Evolutionary conservation across 306 rosid species (phyloP).

Genomic region (Glycine soja): DNA sequence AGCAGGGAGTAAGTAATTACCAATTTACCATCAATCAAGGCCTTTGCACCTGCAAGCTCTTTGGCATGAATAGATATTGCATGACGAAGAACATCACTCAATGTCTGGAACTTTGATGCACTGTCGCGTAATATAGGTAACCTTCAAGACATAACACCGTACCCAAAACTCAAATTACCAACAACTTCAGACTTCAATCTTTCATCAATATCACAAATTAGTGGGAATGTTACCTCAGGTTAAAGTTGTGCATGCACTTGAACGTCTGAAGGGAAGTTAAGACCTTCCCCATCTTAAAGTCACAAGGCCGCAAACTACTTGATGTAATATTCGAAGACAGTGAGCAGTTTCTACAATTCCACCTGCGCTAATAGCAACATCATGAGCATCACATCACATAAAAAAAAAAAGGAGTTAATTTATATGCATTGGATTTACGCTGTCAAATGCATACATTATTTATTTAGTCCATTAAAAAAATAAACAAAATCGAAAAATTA

Average conservation of each 20-base stretch:
- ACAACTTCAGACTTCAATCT: neutral
- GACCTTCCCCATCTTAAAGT: slow-evolving; percentile 91
- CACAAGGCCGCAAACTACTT: slow-evolving; percentile 85
- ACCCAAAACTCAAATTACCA: slow-evolving; percentile 35
- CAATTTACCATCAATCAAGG: slow-evolving; percentile 84
- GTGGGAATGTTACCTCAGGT: slow-evolving; percentile 67
- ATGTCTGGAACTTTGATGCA: slow-evolving; percentile 62
- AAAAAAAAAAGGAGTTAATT: neutral
- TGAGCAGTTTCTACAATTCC: slow-evolving; percentile 85
- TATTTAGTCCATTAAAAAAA: neutral
- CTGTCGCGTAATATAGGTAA: slow-evolving; percentile 66
- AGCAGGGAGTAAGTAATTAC: slow-evolving; percentile 47
- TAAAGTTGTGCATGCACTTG: slow-evolving; percentile 80
- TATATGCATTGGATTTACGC: no score
- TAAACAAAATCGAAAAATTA: neutral
- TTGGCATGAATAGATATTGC: slow-evolving; percentile 78
- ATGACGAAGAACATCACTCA: slow-evolving; percentile 67
- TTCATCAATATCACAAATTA: slow-evolving; percentile 17
- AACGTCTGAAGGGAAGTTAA: slow-evolving; percentile 72
- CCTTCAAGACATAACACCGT: slow-evolving; percentile 56
- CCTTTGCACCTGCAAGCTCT: slow-evolving; percentile 68
- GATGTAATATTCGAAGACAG: slow-evolving; percentile 78
- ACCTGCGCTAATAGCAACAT: slow-evolving; percentile 57
- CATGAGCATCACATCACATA: slow-evolving; percentile 27
- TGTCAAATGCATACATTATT: no score